Evolutionary conservation across 2,329 filamentous ascomycete genomes (phyloP).

Genomic region (Colletotrichum tofieldiae): DNA sequence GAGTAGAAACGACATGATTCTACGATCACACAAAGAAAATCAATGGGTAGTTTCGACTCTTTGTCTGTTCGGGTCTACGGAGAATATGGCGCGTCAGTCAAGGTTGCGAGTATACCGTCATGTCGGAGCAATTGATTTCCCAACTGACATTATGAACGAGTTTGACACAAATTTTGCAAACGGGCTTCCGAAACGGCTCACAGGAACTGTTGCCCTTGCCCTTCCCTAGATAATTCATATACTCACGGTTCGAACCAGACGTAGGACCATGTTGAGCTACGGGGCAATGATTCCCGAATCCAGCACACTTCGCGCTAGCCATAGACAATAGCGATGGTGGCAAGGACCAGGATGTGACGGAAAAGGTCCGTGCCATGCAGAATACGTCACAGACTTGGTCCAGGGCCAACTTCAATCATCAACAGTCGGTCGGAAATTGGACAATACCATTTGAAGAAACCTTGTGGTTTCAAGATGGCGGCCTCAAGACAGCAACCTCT

Average conservation of each 20-base stretch:
- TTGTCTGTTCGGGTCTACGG: no score
- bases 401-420: background rate
- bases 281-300: background rate
- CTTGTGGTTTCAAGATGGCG: no score
- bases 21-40: no score
- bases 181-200: no score
- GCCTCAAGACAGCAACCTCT: background rate
- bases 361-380: background rate
- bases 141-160: no score
- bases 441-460: background rate
- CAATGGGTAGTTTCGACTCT: no score
- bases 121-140: no score
- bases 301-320: background rate
- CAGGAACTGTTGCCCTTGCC: background rate
- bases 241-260: background rate
- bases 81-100: no score
- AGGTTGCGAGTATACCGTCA: no score
- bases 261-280: background rate
- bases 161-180: no score
- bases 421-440: background rate
- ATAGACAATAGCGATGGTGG: background rate
- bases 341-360: constrained; percentile 7
- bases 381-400: constrained; percentile 20
- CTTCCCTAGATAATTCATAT: background rate
- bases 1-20: no score